Evolutionary conservation across 2,329 filamentous ascomycete species (phyloP).

Genomic region (Cladosporium sp.): DNA sequence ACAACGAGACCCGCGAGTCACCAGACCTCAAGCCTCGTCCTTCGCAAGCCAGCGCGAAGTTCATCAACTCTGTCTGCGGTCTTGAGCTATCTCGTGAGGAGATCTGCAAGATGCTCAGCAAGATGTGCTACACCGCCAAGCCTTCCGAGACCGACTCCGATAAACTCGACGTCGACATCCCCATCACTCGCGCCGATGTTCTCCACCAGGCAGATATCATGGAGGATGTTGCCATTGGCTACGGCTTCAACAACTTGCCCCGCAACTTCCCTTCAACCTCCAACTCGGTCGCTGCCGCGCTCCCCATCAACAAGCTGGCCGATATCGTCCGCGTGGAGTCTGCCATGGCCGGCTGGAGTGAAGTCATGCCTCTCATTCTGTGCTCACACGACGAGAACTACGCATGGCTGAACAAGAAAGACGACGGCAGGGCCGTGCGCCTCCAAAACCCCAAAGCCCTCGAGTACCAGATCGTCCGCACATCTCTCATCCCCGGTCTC

Average conservation of each 20-base stretch:
- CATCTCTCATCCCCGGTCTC: slow-evolving; percentile 79
- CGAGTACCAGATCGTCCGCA: slow-evolving; percentile 92
- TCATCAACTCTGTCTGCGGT: slow-evolving; percentile 91
- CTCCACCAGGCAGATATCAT: slow-evolving; percentile 97
- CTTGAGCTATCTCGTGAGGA: slow-evolving; percentile 71
- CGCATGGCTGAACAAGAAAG: slow-evolving; percentile 84
- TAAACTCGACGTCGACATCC: slow-evolving; percentile 73
- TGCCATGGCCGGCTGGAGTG: slow-evolving; percentile 92
- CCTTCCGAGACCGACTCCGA: slow-evolving; percentile 70
- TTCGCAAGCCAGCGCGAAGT: slow-evolving; percentile 82
- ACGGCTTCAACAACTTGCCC: slow-evolving; percentile 95
- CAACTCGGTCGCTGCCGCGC: slow-evolving; percentile 79
- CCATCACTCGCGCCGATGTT: slow-evolving; percentile 88
- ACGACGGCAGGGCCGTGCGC: slow-evolving; percentile 78
- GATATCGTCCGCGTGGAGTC: slow-evolving; percentile 89
- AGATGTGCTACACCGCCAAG: slow-evolving; percentile 83
- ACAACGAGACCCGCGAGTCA: slow-evolving; percentile 75
- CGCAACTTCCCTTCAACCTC: slow-evolving; percentile 83
- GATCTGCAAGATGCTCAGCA: slow-evolving; percentile 76
- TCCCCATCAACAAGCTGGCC: slow-evolving; percentile 89
- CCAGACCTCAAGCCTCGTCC: slow-evolving; percentile 76
- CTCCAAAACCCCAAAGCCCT: slow-evolving; percentile 90
- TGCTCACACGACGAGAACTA: slow-evolving; percentile 99
- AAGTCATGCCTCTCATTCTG: slow-evolving; percentile 93
- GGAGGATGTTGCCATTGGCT: slow-evolving; percentile 96